A percentile compares a stretch with the other conserved stretches of the same genome.
Conservation (phyloP, 2,329 filamentous ascomycete species). For the Aureobasidium mangrovei region DNA sequence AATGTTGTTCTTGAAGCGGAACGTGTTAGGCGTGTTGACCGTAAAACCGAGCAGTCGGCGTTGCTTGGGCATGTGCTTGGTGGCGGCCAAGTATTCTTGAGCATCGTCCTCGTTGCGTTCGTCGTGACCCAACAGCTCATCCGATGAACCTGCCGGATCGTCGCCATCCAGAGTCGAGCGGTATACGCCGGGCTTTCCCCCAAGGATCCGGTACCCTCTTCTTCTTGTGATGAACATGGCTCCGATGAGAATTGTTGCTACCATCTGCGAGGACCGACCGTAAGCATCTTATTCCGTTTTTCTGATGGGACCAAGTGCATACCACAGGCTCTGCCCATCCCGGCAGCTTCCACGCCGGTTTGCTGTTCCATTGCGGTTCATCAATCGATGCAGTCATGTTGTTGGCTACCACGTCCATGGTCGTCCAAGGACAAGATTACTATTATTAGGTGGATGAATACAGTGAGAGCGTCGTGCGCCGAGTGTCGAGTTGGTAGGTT, state of each 20-base stretch:
- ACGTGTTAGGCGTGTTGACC: constrained; percentile 49
- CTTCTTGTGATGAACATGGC: constrained; percentile 42
- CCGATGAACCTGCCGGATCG: constrained; percentile 30
- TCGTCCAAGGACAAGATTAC: neutral
- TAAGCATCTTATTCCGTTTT: neutral
- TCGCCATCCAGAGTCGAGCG: constrained; percentile 28
- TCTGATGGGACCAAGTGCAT: neutral
- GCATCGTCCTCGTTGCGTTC: constrained; percentile 30
- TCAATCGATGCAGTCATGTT: constrained; percentile 17
- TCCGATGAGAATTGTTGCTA: constrained; percentile 41
- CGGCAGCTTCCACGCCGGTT: constrained; percentile 34
- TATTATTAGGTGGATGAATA: neutral
- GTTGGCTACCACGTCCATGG: neutral
- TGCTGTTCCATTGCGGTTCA: constrained; percentile 31
- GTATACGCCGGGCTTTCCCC: constrained; percentile 20
- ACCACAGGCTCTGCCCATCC: constrained; percentile 35
- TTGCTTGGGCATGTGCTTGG: constrained; percentile 40
- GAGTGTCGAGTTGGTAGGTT: neutral
- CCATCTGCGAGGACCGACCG: constrained; percentile 31
- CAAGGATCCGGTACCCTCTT: constrained; percentile 36
- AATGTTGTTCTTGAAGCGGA: constrained; percentile 50
- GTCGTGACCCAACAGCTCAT: constrained; percentile 32
- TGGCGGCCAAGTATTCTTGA: constrained; percentile 26
- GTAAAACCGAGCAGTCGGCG: constrained; percentile 44
- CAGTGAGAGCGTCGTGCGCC: too few relatives aligned